phyloP scores from a whole-genome alignment of 176 grass and related monocot species.

The Cenchrus fungigraminus region DNA sequence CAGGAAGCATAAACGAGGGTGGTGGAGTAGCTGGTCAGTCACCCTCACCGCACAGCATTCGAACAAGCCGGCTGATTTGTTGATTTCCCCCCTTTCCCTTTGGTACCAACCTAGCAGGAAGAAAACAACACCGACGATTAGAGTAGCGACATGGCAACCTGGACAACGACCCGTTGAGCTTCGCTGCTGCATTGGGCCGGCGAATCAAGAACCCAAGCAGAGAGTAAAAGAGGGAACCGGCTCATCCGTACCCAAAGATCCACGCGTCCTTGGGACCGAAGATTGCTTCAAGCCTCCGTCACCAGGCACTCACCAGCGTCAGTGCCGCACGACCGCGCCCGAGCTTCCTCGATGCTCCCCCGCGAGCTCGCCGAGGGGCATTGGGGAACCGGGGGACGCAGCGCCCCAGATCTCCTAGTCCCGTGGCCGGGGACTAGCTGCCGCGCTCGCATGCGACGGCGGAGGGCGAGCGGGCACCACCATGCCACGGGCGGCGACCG shows the following conservation, averaged over 20 bases:
- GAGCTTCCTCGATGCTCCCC: background rate
- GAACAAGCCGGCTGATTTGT: background rate
- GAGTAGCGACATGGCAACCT: background rate
- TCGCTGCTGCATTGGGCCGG: background rate
- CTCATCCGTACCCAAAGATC: background rate
- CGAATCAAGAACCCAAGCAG: background rate
- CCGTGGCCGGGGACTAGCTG: background rate
- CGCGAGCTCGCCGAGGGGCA: background rate
- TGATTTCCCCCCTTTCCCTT: background rate
- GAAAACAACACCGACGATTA: background rate
- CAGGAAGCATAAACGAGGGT: background rate
- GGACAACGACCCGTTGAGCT: background rate
- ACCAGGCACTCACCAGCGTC: too few species aligned
- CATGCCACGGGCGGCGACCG: background rate
- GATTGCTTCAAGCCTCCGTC: background rate
- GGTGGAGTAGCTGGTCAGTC: constrained; percentile 24
- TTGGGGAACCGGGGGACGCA: background rate
- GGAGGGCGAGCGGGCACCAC: background rate
- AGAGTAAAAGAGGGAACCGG: background rate
- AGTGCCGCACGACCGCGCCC: background rate
- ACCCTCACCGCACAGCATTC: constrained; percentile 5
- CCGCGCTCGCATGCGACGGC: background rate
- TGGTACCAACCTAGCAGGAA: background rate
- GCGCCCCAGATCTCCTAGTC: background rate
- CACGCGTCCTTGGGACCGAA: background rate